Conservation (phyloP, 1,139 yeast genomes). For the Pneumocystis oryctolagi region DNA sequence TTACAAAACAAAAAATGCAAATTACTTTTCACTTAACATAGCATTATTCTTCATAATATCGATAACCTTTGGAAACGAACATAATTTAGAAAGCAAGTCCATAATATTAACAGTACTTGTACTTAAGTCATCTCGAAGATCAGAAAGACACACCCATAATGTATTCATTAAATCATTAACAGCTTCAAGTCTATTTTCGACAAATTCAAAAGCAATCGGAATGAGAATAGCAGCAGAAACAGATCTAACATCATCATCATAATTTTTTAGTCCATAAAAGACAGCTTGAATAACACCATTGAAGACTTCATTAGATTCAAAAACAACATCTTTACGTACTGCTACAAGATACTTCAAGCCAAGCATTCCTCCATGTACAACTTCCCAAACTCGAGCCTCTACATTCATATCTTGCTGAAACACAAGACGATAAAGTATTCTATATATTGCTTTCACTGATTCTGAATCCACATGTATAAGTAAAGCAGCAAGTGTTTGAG, state of each 20-base stretch:
- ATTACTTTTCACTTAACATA: conserved; percentile 20
- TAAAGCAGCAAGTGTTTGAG: conserved; percentile 85
- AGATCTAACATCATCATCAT: conserved; percentile 93
- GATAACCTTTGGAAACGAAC: conserved; percentile 67
- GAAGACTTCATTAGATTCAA: conserved; percentile 42
- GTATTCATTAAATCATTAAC: conserved; percentile 56
- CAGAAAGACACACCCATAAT: conserved; percentile 77
- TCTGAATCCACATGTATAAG: conserved; percentile 52
- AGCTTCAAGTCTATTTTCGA: conserved; percentile 43
- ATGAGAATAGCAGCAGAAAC: conserved; percentile 88
- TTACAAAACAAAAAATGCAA: conserved; percentile 16
- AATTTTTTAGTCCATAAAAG: conserved; percentile 60
- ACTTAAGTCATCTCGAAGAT: conserved; percentile 75
- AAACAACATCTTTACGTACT: conserved; percentile 64
- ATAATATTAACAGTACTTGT: conserved; percentile 93
- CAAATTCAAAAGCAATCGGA: conserved; percentile 79
- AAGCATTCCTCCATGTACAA: conserved; percentile 94
- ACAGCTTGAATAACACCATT: conserved; percentile 73
- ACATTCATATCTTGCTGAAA: conserved; percentile 43
- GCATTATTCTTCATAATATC: conserved; percentile 54
- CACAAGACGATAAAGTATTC: conserved; percentile 52
- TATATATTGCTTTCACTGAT: conserved; percentile 44
- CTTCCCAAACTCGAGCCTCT: conserved; percentile 64
- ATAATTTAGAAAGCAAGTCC: conserved; percentile 80
- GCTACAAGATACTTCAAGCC: conserved; percentile 88